Base-by-base conservation (phyloP, 2,329 filamentous ascomycete species). In the Beauveria sp. region DNA sequence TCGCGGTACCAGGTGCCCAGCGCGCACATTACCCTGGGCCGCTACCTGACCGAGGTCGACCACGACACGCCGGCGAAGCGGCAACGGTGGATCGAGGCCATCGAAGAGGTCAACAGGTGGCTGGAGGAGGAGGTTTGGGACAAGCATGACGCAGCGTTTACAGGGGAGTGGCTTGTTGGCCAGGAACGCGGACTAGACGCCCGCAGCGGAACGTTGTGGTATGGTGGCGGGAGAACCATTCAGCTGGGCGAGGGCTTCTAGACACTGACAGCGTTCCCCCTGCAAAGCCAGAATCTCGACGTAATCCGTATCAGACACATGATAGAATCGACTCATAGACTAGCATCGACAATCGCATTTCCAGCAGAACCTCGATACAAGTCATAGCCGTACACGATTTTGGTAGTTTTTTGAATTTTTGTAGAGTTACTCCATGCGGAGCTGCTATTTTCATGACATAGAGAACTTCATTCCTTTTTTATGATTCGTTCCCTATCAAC, bases 1-100 rank as follows among this genome's bases (percentile, higher is more conserved):
- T 90, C 89, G 57, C 81, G 93, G 61, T 97, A 97, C 71, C 86
- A 92, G 26, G 91, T 96, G 2, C 92, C 92, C 2, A 93, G 89
- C 52, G 91, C 91, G 18, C 93, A 97, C 76, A 83, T 97, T 69
- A 97, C 93, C 0, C 83, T 97, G 61, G 92, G 84, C 0, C 81
- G 93, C 3, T 97, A 94, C 71, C 81, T 96, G 48, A 81, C 80
- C 10, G 81, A 85, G 46, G 76, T 80, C 14, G 90, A 92, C 65
- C 84, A 87, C 67, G 79, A 80, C 43, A 80, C 80, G 8, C 77
- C 78, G 1, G 78, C 78, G 62, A 84, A 83, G 71, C 81, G 92
- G 66, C 72, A 77, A 67, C 73, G 68, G n/a, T 87, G 92, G 79
- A 79, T 96, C 16, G 73, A 80, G 16, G 80, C 80, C 56, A 87